Evolutionary conservation across 108 stramenopile species (phyloP), one percentile per base, ranked within the genome.

Genomic region (Licmophora abbreviata): DNA sequence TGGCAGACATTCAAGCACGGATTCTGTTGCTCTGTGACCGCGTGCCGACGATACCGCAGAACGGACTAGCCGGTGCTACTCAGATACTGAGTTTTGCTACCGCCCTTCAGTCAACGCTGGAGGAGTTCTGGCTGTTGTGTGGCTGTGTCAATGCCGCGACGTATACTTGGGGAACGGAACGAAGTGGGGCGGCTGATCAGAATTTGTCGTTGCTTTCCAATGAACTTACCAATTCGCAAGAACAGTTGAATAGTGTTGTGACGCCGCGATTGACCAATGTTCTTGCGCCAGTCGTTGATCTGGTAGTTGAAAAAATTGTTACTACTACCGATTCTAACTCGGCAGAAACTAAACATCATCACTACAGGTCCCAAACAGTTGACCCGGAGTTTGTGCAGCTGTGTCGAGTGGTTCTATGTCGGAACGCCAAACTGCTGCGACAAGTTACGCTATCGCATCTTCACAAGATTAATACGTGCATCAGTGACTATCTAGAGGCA

Each of bases 151-250:
- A 61, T 22, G 64, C 82, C 0, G 80, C 87, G 1, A 82, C 80
- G 0, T 88, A 88, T 55, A 70, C 68, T 53, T 88, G 87, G 87
- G 82, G 82, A 35, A 76, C 83, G n/a, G 87, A 88, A 46, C 77
- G 81, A 7, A 65, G 62, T n/a, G 87, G 87, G 9, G 87, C 87
- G 0, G 69, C 80, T 0, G 82, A 88, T 35, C 87, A 88, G 64
- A 81, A 88, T 61, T 53, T 84, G 32, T 48, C 46, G 1, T 44
- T 84, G 8, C 56, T 88, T 63, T 61, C 48, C 25, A 56, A 62
- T 10, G 87, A 88, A 66, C 53, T 88, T 40, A 58, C 56, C 8
- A 48, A 77, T 18, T 70, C 80, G 38, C 87, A 88, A 58, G 82
- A 88, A 44, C 77, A 84, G 14, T 77, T 88, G 44, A 41, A 65